These are phyloP conservation scores for Ascodesmis nigricans DNA, from an alignment of 495 filamentous ascomycete species.

Conservation along the genomic window DNA sequence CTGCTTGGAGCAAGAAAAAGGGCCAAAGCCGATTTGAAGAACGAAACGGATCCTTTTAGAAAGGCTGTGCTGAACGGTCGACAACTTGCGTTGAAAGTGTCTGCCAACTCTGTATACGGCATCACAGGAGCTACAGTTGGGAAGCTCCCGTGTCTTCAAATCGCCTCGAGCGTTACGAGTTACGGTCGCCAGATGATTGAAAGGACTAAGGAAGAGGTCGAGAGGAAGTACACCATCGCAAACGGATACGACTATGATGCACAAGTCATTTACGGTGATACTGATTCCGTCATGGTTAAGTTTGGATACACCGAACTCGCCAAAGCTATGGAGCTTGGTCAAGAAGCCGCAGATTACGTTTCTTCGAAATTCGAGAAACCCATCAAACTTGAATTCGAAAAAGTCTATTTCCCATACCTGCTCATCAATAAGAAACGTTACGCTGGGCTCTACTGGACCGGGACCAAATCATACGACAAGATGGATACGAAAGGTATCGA, in stretches of 20 bases:
- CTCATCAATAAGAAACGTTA: slow-evolving; percentile 99
- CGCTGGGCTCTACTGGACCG: slow-evolving; percentile 91
- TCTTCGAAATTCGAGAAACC: slow-evolving; percentile 81
- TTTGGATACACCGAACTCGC: slow-evolving; percentile 71
- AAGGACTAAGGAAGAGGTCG: slow-evolving; percentile 82
- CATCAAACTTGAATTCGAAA: slow-evolving; percentile 98
- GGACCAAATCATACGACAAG: slow-evolving; percentile 85
- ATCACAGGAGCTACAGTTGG: slow-evolving; percentile 88
- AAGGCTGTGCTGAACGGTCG: slow-evolving; percentile 95
- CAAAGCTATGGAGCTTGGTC: slow-evolving; percentile 78
- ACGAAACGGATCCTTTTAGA: slow-evolving; percentile 88
- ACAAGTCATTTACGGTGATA: slow-evolving; percentile 94
- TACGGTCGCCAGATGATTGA: slow-evolving; percentile 98
- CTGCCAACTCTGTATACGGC: slow-evolving; percentile 95
- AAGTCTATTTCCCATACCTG: slow-evolving; percentile 95
- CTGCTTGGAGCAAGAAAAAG: slow-evolving; percentile 70
- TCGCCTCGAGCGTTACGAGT: slow-evolving; percentile 87
- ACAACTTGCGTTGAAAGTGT: slow-evolving; percentile 88
- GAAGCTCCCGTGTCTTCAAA: slow-evolving; percentile 83
- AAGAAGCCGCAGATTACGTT: slow-evolving; percentile 71
- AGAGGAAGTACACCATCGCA: slow-evolving; percentile 64
- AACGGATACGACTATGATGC: slow-evolving; percentile 91
- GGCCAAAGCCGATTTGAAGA: slow-evolving; percentile 73
- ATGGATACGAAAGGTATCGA: slow-evolving; percentile 99
- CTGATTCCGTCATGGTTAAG: slow-evolving; percentile 99